Evolutionary conservation across 352 stramenopile genomes (phyloP).

Genomic region (Phytophthora niederhauseri): DNA sequence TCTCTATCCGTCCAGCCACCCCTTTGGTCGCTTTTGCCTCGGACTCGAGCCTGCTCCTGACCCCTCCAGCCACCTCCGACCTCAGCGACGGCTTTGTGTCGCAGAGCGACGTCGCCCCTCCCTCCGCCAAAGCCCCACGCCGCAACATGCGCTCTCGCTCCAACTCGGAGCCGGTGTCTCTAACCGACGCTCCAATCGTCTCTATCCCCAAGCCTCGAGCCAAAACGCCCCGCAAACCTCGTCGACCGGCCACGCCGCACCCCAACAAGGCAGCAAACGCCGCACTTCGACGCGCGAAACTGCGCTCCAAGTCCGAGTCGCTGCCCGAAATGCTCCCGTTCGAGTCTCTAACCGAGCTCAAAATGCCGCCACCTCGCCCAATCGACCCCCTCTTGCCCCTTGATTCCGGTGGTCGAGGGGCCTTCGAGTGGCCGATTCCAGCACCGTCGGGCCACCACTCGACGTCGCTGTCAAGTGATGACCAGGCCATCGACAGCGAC

Average conservation of each 20-base stretch:
- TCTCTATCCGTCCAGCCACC: constrained; percentile 69
- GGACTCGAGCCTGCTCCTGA: constrained; percentile 11
- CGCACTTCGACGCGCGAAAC: constrained; percentile 42
- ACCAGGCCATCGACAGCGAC: constrained; percentile 77
- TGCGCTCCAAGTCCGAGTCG: constrained; percentile 71
- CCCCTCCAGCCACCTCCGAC: not conserved
- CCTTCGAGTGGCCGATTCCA: constrained; percentile 46
- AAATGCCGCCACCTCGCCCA: constrained; percentile 33
- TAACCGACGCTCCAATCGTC: not conserved
- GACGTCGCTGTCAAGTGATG: constrained; percentile 51
- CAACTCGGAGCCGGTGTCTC: constrained; percentile 75
- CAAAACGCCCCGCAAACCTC: constrained; percentile 39
- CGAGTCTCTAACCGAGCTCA: constrained; percentile 34
- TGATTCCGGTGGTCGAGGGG: constrained; percentile 12
- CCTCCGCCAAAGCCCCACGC: constrained; percentile 37
- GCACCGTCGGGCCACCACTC: constrained; percentile 26
- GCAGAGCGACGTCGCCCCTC: constrained; percentile 19
- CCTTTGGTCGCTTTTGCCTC: constrained; percentile 27
- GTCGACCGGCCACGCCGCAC: constrained; percentile 43
- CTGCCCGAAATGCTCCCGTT: constrained; percentile 42
- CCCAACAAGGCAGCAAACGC: constrained; percentile 22
- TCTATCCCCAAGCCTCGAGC: constrained; percentile 6
- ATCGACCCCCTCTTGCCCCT: constrained; percentile 40
- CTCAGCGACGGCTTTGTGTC: not conserved
- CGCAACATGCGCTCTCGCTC: constrained; percentile 61